Percentiles rank a stretch among this genome's conserved stretches.
phyloP scores from a whole-genome alignment of 202 grass and related monocot species.

The Zoysia matrella region DNA sequence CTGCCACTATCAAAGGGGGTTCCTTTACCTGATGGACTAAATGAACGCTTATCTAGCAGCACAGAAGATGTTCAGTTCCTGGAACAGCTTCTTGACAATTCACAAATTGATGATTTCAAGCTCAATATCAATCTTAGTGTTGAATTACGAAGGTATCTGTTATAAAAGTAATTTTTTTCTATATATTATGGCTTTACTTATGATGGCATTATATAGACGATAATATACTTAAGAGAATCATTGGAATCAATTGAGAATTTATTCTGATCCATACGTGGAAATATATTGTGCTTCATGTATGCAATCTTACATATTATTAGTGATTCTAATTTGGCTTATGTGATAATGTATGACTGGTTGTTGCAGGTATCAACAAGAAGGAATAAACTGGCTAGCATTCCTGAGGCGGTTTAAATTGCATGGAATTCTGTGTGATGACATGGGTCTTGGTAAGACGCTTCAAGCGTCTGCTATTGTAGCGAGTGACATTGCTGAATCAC shows the following conservation, averaged over 20 bases:
- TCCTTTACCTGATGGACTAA: slow-evolving; percentile 69
- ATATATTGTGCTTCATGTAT: slow-evolving; percentile 16
- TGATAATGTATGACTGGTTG: slow-evolving; percentile 20
- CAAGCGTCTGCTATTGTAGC: slow-evolving; percentile 95
- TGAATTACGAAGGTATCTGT: slow-evolving; percentile 71
- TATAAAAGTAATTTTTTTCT: slow-evolving; percentile 4
- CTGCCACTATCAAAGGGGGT: slow-evolving; percentile 85
- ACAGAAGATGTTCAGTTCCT: slow-evolving; percentile 91
- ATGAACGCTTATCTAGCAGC: slow-evolving; percentile 77
- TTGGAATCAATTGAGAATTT: slow-evolving; percentile 8
- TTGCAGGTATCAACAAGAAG: slow-evolving; percentile 97
- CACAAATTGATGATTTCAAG: slow-evolving; percentile 96
- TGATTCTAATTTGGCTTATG: neutral
- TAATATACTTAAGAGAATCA: slow-evolving; percentile 4
- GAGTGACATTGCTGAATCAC: slow-evolving; percentile 86
- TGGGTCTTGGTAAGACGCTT: slow-evolving; percentile 98
- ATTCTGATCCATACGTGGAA: slow-evolving; percentile 24
- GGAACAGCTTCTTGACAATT: slow-evolving; percentile 98
- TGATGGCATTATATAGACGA: neutral
- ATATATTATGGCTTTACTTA: slow-evolving; percentile 11
- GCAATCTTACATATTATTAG: slow-evolving; percentile 7
- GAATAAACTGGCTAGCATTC: slow-evolving; percentile 97
- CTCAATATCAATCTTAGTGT: slow-evolving; percentile 87
- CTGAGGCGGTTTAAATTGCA: slow-evolving; percentile 92
- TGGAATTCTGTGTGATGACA: slow-evolving; percentile 99